Evolutionary conservation across 2,329 filamentous ascomycete species (phyloP).

Genomic region (Ciborinia camelliae): DNA sequence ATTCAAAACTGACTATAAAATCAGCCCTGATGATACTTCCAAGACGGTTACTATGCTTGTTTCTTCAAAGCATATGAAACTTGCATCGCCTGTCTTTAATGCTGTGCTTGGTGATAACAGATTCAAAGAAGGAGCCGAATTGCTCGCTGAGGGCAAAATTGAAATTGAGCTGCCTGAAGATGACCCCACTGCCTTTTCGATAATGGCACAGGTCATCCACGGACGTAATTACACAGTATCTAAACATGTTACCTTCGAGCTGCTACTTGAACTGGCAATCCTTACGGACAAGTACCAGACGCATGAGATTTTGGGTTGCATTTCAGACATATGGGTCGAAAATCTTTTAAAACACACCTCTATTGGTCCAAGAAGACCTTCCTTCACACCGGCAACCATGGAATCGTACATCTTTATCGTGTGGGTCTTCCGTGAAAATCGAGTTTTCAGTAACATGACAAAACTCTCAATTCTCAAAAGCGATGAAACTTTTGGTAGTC

Average conservation of each 20-base stretch:
- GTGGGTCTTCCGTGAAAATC: no score
- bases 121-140: neutral
- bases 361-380: neutral
- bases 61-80: conserved; percentile 8
- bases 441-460: neutral
- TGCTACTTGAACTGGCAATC: neutral
- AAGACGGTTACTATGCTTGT: neutral
- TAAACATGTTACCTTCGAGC: neutral
- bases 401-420: no score
- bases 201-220: neutral
- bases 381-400: no score
- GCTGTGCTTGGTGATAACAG: neutral
- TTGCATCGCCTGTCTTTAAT: conserved; percentile 11
- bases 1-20: neutral
- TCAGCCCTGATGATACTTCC: neutral
- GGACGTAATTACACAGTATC: neutral
- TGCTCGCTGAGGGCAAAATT: neutral
- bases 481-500: neutral
- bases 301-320: neutral
- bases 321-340: neutral
- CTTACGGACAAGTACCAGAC: neutral
- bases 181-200: conserved; percentile 1
- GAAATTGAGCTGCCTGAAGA: conserved; percentile 6
- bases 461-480: neutral
- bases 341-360: neutral